Evolutionary conservation across 768 basidiomycete species (phyloP), one percentile per base, ranked within the genome.

Genomic region (Suillus subalutaceus): DNA sequence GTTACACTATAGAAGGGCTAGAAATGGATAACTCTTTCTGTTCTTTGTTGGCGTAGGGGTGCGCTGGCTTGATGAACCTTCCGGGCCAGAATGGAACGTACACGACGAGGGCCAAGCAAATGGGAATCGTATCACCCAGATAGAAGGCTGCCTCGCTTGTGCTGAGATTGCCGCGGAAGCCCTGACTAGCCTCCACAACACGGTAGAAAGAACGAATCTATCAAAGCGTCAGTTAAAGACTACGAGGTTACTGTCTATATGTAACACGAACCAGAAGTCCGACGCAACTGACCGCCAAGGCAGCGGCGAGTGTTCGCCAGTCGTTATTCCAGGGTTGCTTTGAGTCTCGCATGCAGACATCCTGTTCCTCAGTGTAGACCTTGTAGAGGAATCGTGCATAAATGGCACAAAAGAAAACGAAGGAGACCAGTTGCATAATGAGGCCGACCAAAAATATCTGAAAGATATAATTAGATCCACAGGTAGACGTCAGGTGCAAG

Each of bases 1-100:
- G 5, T 26, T 59, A 59, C 5, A 41, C 38, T 16, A 40, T 1
- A 26, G 58, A 26, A 40, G 38, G 23, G 23, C 23, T 41, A 60
- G 59, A 60, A 20, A 20, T 30, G 13, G 18, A 32, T 12, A 13
- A 60, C 6, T 43, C 59, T 26, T 44, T 26, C 18, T 41, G 59
- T 43, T 60, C 26, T 41, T 43, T 32, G 26, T 43, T 32, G 26
- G 1, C 20, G 59, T 30, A 30, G 41, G 41, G 41, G 30, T 7
- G 30, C 41, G 18, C 43, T 20, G 38, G 18, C 26, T n/a, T 38
- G 26, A 88, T 86, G 71, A 86, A 85, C 67, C 83, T 74, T 7
- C 88, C 87, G 3, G 89, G 91, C 89, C 90, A 93, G 73, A 89
- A 87, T 12, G 80, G 70, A 18, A 84, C 78, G 70, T 89, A 90